phyloP scores from a whole-genome alignment of 2,329 filamentous ascomycete genomes.

The Periconia sp. region DNA sequence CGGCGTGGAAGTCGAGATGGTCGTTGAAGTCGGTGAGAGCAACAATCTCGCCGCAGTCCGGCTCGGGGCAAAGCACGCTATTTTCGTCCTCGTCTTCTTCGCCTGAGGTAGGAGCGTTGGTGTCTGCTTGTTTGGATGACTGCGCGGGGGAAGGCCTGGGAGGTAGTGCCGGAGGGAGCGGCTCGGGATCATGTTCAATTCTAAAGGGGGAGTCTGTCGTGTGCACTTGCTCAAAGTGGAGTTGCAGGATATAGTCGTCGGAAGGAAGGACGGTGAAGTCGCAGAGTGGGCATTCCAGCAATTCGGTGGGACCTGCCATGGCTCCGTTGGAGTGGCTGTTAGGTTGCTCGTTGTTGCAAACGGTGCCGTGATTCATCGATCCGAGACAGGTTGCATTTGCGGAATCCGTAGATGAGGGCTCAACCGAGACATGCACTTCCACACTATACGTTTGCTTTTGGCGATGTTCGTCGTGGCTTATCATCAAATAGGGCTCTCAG shows the following conservation, averaged over 20 bases:
- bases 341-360: conserved; percentile 7
- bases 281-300: conserved; percentile 45
- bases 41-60: conserved; percentile 52
- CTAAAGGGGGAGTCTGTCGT: conserved; percentile 46
- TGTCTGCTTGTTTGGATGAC: conserved; percentile 16
- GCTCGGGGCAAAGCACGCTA: conserved; percentile 48
- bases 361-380: not conserved
- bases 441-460: conserved; percentile 11
- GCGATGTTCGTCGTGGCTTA: conserved; percentile 11
- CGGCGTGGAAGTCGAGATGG: conserved; percentile 53
- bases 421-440: conserved; percentile 15
- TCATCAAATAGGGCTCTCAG: too few species aligned
- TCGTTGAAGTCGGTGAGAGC: conserved; percentile 51
- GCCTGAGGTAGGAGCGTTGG: conserved; percentile 34
- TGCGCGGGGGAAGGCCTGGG: conserved; percentile 22
- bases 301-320: conserved; percentile 26
- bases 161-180: conserved; percentile 29
- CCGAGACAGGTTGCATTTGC: not conserved
- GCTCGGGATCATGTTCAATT: conserved; percentile 37
- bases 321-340: conserved; percentile 3
- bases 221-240: conserved; percentile 50
- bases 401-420: not conserved
- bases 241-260: conserved; percentile 42
- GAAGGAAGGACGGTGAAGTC: conserved; percentile 32
- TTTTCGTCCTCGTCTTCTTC: conserved; percentile 37